Conservation (phyloP, 73 alveolate species). For the Paramecium pentaurelia region DNA sequence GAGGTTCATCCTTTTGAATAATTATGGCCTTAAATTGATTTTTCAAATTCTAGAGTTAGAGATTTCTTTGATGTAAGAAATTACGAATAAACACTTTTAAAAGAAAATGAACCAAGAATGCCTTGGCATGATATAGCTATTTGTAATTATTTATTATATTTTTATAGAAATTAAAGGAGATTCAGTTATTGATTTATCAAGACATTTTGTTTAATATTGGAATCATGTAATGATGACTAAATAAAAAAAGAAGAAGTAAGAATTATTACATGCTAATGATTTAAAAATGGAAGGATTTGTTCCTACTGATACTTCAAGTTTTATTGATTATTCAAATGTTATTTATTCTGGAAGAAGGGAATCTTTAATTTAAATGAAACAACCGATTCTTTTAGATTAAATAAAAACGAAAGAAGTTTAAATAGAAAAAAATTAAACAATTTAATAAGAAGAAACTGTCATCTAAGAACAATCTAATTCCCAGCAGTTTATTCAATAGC, state of each 20-base stretch:
- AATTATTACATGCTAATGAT: background rate
- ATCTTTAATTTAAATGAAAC: background rate
- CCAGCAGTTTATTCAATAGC: background rate
- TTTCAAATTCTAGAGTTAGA: constrained; percentile 81
- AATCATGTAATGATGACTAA: constrained; percentile 84
- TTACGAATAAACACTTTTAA: constrained; percentile 64
- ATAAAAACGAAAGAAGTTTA: background rate
- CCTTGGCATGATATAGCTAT: constrained; percentile 97
- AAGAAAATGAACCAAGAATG: constrained; percentile 82
- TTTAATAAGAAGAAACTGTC: background rate
- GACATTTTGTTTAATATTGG: constrained; percentile 95
- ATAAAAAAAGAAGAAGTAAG: background rate
- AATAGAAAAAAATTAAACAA: background rate
- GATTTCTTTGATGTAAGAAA: constrained; percentile 78
- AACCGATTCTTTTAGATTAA: background rate
- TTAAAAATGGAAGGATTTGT: background rate
- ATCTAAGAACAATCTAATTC: background rate
- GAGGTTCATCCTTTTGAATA: constrained; percentile 70
- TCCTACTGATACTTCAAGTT: too few species aligned
- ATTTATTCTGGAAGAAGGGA: background rate
- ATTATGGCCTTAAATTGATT: constrained; percentile 81
- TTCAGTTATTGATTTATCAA: constrained; percentile 86
- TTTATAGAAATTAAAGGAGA: constrained; percentile 79
- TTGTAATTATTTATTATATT: background rate
- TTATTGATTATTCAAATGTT: background rate